phyloP scores from a whole-genome alignment of 768 basidiomycete genomes.

The Mycena kentingensis region DNA sequence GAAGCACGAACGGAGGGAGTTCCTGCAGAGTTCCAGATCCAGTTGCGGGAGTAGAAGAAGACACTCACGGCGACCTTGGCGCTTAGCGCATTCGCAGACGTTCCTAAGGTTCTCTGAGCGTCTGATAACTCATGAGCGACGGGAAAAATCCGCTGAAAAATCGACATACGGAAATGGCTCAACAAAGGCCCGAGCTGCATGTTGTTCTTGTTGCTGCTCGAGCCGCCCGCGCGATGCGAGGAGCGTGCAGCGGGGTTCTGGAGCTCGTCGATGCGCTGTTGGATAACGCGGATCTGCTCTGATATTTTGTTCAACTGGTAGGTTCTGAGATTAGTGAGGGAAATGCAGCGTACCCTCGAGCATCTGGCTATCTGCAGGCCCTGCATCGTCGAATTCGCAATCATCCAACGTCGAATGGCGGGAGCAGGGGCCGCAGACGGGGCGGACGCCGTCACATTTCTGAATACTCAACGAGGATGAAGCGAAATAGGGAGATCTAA shows the following conservation, averaged over 20 bases:
- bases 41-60: too few species aligned
- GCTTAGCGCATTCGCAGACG: neutral
- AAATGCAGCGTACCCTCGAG: constrained; percentile 14
- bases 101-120: constrained; percentile 10
- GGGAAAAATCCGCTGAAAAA: neutral
- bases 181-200: constrained; percentile 16
- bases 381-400: constrained; percentile 19
- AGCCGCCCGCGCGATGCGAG: neutral
- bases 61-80: constrained; percentile 14
- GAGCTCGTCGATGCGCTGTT: constrained; percentile 15
- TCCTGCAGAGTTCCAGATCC: constrained; percentile 6
- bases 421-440: constrained; percentile 19
- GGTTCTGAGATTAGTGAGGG: neutral
- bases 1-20: constrained; percentile 16
- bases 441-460: constrained; percentile 19
- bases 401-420: constrained; percentile 11
- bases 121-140: constrained; percentile 3
- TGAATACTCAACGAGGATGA: neutral
- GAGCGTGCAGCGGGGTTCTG: constrained; percentile 3
- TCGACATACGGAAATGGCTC: constrained; percentile 9
- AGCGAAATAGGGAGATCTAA: neutral
- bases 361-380: constrained; percentile 12
- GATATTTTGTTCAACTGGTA: neutral
- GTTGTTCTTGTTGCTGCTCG: neutral
- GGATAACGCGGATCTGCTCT: constrained; percentile 20